A percentile compares a stretch with the other conserved stretches of the same genome.
phyloP scores from a whole-genome alignment of 2,329 filamentous ascomycete species.

The Diaporthe citriasiana region DNA sequence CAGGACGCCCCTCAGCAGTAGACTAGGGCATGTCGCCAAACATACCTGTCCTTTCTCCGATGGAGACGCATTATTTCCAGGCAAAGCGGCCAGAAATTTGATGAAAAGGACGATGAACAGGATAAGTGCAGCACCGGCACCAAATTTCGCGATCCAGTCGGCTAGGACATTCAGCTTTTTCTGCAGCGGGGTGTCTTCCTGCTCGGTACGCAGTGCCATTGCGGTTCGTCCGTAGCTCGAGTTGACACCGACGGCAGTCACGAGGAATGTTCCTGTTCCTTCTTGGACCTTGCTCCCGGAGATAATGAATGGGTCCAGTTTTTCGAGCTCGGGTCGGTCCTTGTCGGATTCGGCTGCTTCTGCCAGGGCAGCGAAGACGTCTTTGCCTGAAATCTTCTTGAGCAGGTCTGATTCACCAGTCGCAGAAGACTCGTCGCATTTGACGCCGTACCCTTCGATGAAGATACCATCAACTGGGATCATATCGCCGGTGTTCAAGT shows the following conservation, averaged over 20 bases:
- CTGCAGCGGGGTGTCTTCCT: slow-evolving; percentile 67
- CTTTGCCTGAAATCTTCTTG: slow-evolving; percentile 73
- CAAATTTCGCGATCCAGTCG: slow-evolving; percentile 65
- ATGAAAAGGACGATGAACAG: slow-evolving; percentile 86
- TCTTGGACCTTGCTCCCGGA: slow-evolving; percentile 70
- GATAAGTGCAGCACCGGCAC: slow-evolving; percentile 77
- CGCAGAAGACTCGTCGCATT: slow-evolving; percentile 81
- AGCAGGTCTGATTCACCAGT: slow-evolving; percentile 82
- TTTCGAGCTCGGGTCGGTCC: slow-evolving; percentile 48
- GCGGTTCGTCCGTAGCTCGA: slow-evolving; percentile 69
- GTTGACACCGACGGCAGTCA: slow-evolving; percentile 67
- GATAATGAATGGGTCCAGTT: slow-evolving; percentile 75
- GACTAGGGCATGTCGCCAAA: not conserved
- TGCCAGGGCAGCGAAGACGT: slow-evolving; percentile 69
- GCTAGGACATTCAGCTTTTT: slow-evolving; percentile 66
- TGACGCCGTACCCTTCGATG: slow-evolving; percentile 65
- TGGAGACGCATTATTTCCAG: slow-evolving; percentile 60
- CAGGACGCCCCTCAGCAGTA: not conserved
- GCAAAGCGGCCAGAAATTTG: slow-evolving; percentile 75
- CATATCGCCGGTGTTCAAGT: slow-evolving; percentile 78
- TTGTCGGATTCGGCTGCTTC: slow-evolving; percentile 62
- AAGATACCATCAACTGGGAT: slow-evolving; percentile 80
- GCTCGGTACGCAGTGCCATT: slow-evolving; percentile 67
- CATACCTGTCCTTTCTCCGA: slow-evolving; percentile 68
- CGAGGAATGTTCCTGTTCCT: slow-evolving; percentile 67